Evolutionary conservation across 345 rosid genomes (phyloP).

Genomic region (Theobroma cacao): DNA sequence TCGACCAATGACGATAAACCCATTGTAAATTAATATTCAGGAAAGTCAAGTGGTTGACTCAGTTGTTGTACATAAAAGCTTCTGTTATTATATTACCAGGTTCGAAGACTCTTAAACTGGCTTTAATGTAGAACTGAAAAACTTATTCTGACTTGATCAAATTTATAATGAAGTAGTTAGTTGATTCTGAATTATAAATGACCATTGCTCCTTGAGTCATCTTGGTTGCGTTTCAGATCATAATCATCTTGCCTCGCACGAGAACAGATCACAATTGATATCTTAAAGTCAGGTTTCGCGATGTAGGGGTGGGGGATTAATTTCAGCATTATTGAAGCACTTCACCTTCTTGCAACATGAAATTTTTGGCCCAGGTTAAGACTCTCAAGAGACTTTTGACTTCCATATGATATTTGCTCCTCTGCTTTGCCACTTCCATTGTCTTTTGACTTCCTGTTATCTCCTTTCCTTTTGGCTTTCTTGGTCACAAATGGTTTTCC

Average conservation of each 20-base stretch:
- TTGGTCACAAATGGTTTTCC: too few species aligned
- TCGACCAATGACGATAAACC: neutral
- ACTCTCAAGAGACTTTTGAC: neutral
- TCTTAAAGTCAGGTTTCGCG: neutral
- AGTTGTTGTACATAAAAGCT: too few species aligned
- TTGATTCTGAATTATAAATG: neutral
- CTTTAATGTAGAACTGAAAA: too few species aligned
- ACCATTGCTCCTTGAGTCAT: neutral
- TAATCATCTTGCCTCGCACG: neutral
- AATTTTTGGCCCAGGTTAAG: slow-evolving; percentile 4
- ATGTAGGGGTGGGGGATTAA: too few species aligned
- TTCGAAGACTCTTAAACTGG: neutral
- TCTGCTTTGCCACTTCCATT: too few species aligned
- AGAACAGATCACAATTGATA: too few species aligned
- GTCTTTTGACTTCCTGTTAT: too few species aligned
- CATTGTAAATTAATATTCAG: too few species aligned
- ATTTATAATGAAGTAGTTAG: neutral
- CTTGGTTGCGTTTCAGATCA: neutral
- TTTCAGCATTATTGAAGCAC: neutral
- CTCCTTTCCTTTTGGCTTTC: neutral
- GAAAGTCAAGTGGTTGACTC: neutral
- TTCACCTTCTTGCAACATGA: neutral
- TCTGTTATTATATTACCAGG: neutral
- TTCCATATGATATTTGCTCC: neutral
- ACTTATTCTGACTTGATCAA: neutral